Conservation (phyloP, 1,284 basidiomycete species). For the Heterobasidion parviporum region DNA sequence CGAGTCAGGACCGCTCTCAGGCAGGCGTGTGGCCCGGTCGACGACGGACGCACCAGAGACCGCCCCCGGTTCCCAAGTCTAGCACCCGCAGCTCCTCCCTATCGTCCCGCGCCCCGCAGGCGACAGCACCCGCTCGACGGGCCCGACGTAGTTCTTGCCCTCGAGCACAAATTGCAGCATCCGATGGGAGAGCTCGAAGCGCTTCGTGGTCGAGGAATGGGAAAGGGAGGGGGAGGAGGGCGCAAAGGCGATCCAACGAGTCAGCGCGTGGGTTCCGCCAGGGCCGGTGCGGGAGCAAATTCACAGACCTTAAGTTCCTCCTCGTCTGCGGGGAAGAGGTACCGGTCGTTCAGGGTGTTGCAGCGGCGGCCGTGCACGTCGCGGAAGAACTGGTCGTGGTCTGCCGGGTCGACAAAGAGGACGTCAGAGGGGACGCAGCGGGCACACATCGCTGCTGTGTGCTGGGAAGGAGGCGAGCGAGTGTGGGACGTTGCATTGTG, state of each 20-base stretch:
- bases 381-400: slow-evolving; percentile 43
- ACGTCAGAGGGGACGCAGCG: slow-evolving; percentile 22
- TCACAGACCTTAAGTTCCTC: slow-evolving; percentile 47
- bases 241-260: not conserved
- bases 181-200: slow-evolving; percentile 51
- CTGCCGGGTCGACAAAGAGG: slow-evolving; percentile 26
- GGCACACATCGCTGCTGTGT: slow-evolving; percentile 8
- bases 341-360: slow-evolving; percentile 40
- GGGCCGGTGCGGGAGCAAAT: not conserved
- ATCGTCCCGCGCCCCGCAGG: slow-evolving; percentile 14
- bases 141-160: slow-evolving; percentile 56
- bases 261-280: not conserved
- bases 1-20: not conserved
- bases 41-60: slow-evolving; percentile 39
- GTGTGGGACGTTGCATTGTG: not conserved
- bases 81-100: slow-evolving; percentile 35
- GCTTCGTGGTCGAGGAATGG: slow-evolving; percentile 25
- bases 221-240: not conserved
- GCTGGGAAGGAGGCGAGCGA: slow-evolving; percentile 1
- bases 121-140: slow-evolving; percentile 42
- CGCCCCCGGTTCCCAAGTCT: slow-evolving; percentile 60
- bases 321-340: slow-evolving; percentile 52
- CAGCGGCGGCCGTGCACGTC: slow-evolving; percentile 37
- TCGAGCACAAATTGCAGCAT: slow-evolving; percentile 57
- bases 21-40: slow-evolving; percentile 1